Base-by-base conservation (phyloP, 306 rosid species). In the Sicyos edulis region DNA sequence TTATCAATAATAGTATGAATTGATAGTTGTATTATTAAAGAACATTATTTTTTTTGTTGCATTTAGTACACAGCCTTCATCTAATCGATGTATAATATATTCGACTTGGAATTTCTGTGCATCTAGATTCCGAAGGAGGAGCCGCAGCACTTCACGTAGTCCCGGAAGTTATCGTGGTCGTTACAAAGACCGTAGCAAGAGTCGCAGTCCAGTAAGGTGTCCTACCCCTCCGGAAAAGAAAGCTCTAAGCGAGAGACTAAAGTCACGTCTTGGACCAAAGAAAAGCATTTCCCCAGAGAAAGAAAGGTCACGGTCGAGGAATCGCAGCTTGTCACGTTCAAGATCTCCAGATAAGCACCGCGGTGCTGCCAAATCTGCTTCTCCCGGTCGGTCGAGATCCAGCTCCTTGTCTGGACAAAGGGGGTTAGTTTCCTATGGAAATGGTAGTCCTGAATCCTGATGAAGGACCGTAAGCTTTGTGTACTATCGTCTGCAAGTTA, bases 361-460 rank as follows among this genome's bases (percentile, higher is more conserved):
- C 19, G 73, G 78, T 37, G 78, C 78, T 65, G 80, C 78, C 74
- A 79, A 70, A 54, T 78, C 92, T 10, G 52, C 80, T 20, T 82
- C 99, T 56, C 88, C 86, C 34, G 78, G 82, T 76, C 79, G 86
- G 77, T 87, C 99, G 57, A 81, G 87, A 65, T 88, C 99, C 5
- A 91, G 89, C 83, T 86, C 99, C 63, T 76, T 82, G 55, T 71
- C 88, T 5, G 95, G 86, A 40, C 97, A 87, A 66, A 86, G 87
- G 75, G 95, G 97, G 37, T 80, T 93, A 80, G 97, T 93, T 79
- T 93, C 97, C 20, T 91, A 93, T 40, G 99, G 90, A 21, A 96
- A 93, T 75, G 80, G 71, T 6, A 91, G 92, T 82, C 99, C 90
- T 56, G 90, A 79, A 68, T 47, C 72, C 42, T 68, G 56, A 67